These are phyloP conservation scores for Streptanthus diversifolius DNA, from an alignment of 345 rosid species.

Conservation along the genomic window DNA sequence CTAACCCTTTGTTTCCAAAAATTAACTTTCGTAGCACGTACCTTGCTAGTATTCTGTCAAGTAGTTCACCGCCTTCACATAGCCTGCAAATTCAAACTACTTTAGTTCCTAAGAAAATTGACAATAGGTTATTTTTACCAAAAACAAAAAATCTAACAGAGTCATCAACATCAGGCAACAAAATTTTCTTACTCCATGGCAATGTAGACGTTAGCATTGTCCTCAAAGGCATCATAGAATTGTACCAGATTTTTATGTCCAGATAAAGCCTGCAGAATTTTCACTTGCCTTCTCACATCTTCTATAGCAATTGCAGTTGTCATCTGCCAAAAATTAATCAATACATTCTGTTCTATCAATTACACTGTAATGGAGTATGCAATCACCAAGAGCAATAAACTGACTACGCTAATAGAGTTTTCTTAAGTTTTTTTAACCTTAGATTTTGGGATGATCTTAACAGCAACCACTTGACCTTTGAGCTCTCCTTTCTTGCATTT, in stretches of 20 bases:
- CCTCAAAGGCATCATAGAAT: conserved; percentile 92
- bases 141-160: neutral
- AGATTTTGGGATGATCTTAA: conserved; percentile 85
- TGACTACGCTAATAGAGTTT: neutral
- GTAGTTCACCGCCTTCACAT: conserved; percentile 97
- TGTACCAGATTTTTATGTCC: conserved; percentile 81
- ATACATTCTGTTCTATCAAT: neutral
- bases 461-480: conserved; percentile 81
- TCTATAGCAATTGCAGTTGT: conserved; percentile 92
- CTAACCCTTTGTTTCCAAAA: neutral
- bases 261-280: conserved; percentile 74
- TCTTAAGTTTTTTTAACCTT: conserved; percentile 45
- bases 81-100: conserved; percentile 53
- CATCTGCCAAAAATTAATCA: conserved; percentile 52
- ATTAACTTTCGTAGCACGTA: conserved; percentile 13
- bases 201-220: conserved; percentile 72
- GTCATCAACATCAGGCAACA: neutral
- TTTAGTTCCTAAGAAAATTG: neutral
- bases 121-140: neutral
- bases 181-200: conserved; percentile 83
- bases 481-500: conserved; percentile 77
- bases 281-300: conserved; percentile 98
- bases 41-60: conserved; percentile 89
- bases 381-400: neutral
- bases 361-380: neutral